Percentiles rank a stretch among this genome's conserved stretches.
These are phyloP conservation scores for Diaporthe citriasiana DNA, from an alignment of 2,329 filamentous ascomycete genomes.

Conservation along the genomic window DNA sequence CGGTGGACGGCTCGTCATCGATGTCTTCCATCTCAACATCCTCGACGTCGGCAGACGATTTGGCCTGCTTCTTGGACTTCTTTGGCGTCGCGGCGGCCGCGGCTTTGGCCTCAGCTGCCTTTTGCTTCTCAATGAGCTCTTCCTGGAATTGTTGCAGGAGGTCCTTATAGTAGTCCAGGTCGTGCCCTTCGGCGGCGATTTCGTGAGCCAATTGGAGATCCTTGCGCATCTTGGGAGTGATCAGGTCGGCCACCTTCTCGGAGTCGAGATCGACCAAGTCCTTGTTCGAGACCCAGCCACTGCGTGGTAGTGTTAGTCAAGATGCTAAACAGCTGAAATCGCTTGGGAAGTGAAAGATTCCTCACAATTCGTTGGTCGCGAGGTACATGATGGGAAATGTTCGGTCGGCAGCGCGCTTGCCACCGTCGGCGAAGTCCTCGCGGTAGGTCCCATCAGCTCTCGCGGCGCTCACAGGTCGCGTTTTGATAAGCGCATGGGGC, in stretches of 20 bases:
- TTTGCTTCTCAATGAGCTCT: conserved; percentile 71
- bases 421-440: conserved; percentile 88
- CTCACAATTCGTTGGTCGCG: conserved; percentile 96
- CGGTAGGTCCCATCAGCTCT: conserved; percentile 88
- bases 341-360: conserved; percentile 46
- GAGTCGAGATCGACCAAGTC: conserved; percentile 83
- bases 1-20: conserved; percentile 62
- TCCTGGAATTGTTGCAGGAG: conserved; percentile 80
- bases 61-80: conserved; percentile 64
- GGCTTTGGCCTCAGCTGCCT: conserved; percentile 62
- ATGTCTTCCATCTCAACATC: conserved; percentile 59
- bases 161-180: conserved; percentile 86
- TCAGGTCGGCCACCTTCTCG: conserved; percentile 76
- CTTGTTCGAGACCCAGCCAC: conserved; percentile 92
- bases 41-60: conserved; percentile 44
- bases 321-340: conserved; percentile 1
- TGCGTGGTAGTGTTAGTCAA: conserved; percentile 55
- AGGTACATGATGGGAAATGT: conserved; percentile 97
- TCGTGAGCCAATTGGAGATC: conserved; percentile 83
- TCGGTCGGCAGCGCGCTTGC: conserved; percentile 86
- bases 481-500: conserved; percentile 80
- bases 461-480: conserved; percentile 86
- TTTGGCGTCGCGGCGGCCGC: conserved; percentile 56
- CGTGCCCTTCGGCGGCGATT: conserved; percentile 83
- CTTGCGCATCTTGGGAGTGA: conserved; percentile 86